Percentiles rank a stretch among this genome's conserved stretches.
Evolutionary conservation across 179 eudicot species (phyloP).

Genomic region (Spinacia oleracea): DNA sequence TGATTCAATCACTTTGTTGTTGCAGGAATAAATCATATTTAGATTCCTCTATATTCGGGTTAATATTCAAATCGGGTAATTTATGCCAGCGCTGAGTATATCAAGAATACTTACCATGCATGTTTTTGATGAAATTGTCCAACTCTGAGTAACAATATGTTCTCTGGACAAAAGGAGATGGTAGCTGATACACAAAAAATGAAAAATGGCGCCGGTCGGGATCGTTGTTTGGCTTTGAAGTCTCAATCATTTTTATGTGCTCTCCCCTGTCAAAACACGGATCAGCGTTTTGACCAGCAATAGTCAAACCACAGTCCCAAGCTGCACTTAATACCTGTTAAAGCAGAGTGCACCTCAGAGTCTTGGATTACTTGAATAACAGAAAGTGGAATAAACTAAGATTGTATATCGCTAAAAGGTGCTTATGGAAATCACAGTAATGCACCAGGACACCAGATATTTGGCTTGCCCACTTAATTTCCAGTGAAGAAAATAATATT

Average conservation of each 20-base stretch:
- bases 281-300: constrained; percentile 60
- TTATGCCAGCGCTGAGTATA: background rate
- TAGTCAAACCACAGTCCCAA: constrained; percentile 59
- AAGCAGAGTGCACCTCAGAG: constrained; percentile 4
- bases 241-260: constrained; percentile 47
- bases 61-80: background rate
- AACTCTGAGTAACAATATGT: constrained; percentile 52
- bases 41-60: background rate
- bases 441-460: background rate
- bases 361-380: background rate
- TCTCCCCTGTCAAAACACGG: constrained; percentile 66
- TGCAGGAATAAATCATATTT: background rate
- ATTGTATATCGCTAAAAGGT: background rate
- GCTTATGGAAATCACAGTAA: background rate
- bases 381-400: background rate
- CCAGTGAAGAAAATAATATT: constrained; percentile 3
- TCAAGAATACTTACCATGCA: constrained; percentile 55
- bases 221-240: constrained; percentile 64
- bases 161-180: constrained; percentile 48
- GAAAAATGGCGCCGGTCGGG: constrained; percentile 53
- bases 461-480: background rate
- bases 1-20: background rate
- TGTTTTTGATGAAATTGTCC: constrained; percentile 50
- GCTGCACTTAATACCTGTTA: constrained; percentile 57
- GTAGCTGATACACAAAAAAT: constrained; percentile 55